A percentile compares a stretch with the other conserved stretches of the same genome.
phyloP scores from a whole-genome alignment of 192 early-diverging fungal genomes.

The Coemansia sp. region DNA sequence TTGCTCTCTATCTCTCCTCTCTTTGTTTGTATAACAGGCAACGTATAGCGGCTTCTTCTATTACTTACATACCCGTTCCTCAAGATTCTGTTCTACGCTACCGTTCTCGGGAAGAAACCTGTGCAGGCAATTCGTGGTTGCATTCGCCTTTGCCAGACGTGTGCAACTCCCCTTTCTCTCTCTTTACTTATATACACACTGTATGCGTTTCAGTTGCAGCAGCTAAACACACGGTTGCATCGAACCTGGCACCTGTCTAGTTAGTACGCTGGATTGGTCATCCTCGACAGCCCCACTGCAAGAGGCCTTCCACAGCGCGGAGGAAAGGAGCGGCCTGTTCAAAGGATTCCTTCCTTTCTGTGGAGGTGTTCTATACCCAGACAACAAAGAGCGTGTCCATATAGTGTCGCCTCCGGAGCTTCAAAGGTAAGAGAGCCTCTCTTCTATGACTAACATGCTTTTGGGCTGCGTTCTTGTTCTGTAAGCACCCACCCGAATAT shows the following conservation, averaged over 20 bases:
- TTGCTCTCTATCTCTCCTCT: neutral
- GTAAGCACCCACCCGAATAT: neutral
- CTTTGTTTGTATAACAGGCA: conserved; percentile 1
- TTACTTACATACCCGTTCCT: neutral
- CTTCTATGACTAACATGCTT: neutral
- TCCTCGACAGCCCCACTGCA: neutral
- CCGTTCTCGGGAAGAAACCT: neutral
- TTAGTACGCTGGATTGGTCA: neutral
- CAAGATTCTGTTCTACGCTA: neutral
- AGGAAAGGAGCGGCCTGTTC: neutral
- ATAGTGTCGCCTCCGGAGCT: neutral
- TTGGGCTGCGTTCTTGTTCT: neutral
- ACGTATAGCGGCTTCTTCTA: neutral
- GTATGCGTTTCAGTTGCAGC: neutral
- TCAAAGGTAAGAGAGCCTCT: neutral
- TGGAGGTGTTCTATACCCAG: neutral
- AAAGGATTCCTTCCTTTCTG: neutral
- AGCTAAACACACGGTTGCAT: neutral
- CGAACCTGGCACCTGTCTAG: neutral
- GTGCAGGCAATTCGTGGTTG: neutral
- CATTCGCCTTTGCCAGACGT: neutral
- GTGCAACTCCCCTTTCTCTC: neutral
- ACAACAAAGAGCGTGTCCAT: neutral
- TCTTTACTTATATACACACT: neutral
- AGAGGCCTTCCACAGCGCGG: neutral